Evolutionary conservation across 2,329 filamentous ascomycete species (phyloP), one percentile per base, ranked within the genome.

Genomic region (Lecanoromycetidae sp.): DNA sequence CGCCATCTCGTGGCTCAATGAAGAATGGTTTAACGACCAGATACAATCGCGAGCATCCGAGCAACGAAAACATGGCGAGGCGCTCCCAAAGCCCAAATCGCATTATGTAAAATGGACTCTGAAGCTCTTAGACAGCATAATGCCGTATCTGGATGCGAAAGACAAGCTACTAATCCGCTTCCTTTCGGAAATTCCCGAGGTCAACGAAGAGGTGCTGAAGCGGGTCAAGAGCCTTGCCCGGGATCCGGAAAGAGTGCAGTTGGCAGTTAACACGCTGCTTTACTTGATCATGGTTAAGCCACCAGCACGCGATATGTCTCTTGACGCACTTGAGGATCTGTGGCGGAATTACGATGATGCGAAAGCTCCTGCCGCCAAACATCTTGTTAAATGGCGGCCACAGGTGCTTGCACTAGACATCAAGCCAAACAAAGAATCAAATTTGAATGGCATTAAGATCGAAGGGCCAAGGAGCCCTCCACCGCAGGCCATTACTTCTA

Each of bases 21-120:
- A 98, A 63, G 91, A 98, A 66, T 98, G 91, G 90, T 96, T 94
- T 64, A 93, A 88, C 57, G 90, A 96, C 62, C 79, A 72, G 35
- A 64, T 87, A 26, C 68, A 73, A 44, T 50, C 56, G 61, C 42
- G 62, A 66, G 68, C 54, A 66, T 62, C 51, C 67, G 39, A 61
- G 53, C 48, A 69, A 63, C 5, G 25, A 45, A 59, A 60, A n/a
- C 63, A 63, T 27, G 64, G 60, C 39, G 61, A 62, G 9, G 58
- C 57, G 3, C 57, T 66, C 13, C 54, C 61, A 2, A 57, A 64
- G 20, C 49, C 57, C 5, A 55, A 56, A 20, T 58, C 59, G 17
- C 77, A 91, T 62, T 95, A 94, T 63, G 79, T 87, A 50, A 78
- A 78, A 58, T 93, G 84, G 75, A 79, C 80, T 2, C 65, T 88